Evolutionary conservation across 1,139 yeast species (phyloP), one percentile per base, ranked within the genome.

Genomic region (Diutina catenulata): DNA sequence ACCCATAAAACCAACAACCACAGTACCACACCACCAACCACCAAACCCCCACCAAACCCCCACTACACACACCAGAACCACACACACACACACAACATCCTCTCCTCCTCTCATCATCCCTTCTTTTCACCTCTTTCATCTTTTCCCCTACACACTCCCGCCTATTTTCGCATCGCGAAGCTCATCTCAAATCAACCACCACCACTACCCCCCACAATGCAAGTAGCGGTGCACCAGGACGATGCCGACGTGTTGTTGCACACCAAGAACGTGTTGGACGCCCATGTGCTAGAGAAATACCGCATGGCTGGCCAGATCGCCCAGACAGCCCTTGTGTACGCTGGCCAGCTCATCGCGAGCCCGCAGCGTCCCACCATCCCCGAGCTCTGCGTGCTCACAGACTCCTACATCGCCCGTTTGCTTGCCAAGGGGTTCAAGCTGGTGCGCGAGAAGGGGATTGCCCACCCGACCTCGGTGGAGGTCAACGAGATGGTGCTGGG

Each of bases 291-390:
- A 37, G 88, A 80, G 48, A 88, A 87, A 60, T 87, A 88, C 61
- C 72, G 94, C 56, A 68, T 77, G 38, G 95, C 95, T 7, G 97
- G 95, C 33, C 88, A 83, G 59, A 78, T 88, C 49, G 67, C 93
- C n/a, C 96, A 87, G 60, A 80, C 95, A 15, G 83, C 87, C 39
- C 64, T 88, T 48, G 64, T 71, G 43, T 80, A 81, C 53, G 62
- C 83, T 40, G 65, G 74, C 32, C 67, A 72, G 40, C 69, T 84
- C 52, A 76, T 88, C 47, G 62, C 63, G 38, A 64, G 66, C 38
- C 59, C 68, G 21, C 63, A 59, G 23, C 55, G 61, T 26, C 62
- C 73, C 49, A 64, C 76, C 2, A 69, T 82, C 38, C 79, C 87
- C 37, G 94, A 87, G 49, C 65, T 88, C 45, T 86, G 96, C 65